Evolutionary conservation across 208 protist species (phyloP), one percentile per base, ranked within the genome.

Genomic region (Leishmania aethiopica): DNA sequence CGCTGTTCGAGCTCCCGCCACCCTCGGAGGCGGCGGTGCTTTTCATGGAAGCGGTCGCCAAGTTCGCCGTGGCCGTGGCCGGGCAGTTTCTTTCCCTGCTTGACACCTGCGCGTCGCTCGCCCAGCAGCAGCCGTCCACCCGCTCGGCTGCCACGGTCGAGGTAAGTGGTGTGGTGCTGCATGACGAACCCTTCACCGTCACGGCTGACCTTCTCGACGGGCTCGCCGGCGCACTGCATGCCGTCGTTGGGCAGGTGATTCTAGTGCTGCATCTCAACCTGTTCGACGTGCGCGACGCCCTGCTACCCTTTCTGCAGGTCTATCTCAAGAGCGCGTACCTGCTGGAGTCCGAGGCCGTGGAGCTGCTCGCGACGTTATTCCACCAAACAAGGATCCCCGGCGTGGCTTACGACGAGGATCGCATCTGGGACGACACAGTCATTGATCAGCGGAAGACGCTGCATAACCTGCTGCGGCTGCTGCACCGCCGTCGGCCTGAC

Each of bases 391-490:
- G 81, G 15, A 84, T 96, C 51, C 70, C 59, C 35, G 90, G 83
- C 57, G 72, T 93, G n/a, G 84, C 53, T 2, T 45, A 84, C 40
- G 72, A 89, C 57, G 89, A 88, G 74, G 84, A 91, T 22, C 79
- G 79, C 49, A 71, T 94, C 42, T 94, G 88, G 88, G 80, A 91
- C 15, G 91, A 95, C 73, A 80, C 76, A 19, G 77, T 95, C 8
- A 91, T 94, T 75, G 90, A 94, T 57, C 86, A 91, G 40, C 93
- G 93, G 42, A 95, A 93, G 79, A 75, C 82, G 49, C 75, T 95
- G 22, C 83, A 94, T 85, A 91, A 93, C 77, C 51, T 95, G 17
- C 75, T 91, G 3, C 90, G 93, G 5, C 79, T 96, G 28, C 78
- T 96, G 62, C 85, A 93, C 81, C 89, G 92, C 40, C 84, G 85